Percentiles rank a stretch among this genome's conserved stretches.
These are phyloP conservation scores for Penicillium pulvis DNA, from an alignment of 495 filamentous ascomycete species.

Conservation along the genomic window DNA sequence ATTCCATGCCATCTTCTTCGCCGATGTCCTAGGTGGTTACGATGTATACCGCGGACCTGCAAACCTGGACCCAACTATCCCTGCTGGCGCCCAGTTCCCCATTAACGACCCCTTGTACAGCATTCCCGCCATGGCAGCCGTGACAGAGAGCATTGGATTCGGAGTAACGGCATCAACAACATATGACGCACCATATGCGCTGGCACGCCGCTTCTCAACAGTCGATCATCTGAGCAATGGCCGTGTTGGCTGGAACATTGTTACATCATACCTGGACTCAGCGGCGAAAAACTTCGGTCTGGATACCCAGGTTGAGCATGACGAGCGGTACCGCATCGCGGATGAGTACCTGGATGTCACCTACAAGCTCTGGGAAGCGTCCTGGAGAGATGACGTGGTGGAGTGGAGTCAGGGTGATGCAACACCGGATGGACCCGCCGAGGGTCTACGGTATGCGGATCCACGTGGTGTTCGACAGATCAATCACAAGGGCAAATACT, in stretches of 20 bases:
- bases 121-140: constrained; percentile 47
- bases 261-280: constrained; percentile 66
- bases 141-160: constrained; percentile 64
- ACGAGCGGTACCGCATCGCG: constrained; percentile 66
- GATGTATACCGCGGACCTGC: constrained; percentile 64
- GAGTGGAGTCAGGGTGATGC: constrained; percentile 19
- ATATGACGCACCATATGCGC: constrained; percentile 68
- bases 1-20: constrained; percentile 60
- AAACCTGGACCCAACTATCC: constrained; percentile 58
- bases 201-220: constrained; percentile 66
- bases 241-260: constrained; percentile 67
- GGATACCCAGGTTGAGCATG: constrained; percentile 61
- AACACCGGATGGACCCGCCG: constrained; percentile 30
- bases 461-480: constrained; percentile 61
- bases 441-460: constrained; percentile 53
- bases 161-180: constrained; percentile 69
- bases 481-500: constrained; percentile 67
- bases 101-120: constrained; percentile 57
- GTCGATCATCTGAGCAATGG: constrained; percentile 69
- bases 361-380: constrained; percentile 69
- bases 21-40: constrained; percentile 58
- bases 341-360: constrained; percentile 69
- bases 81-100: constrained; percentile 66
- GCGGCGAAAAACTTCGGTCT: constrained; percentile 63
- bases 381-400: constrained; percentile 68